These are phyloP conservation scores for Saccharomyces eubayanus DNA, from an alignment of 805 yeast species.

Conservation along the genomic window DNA sequence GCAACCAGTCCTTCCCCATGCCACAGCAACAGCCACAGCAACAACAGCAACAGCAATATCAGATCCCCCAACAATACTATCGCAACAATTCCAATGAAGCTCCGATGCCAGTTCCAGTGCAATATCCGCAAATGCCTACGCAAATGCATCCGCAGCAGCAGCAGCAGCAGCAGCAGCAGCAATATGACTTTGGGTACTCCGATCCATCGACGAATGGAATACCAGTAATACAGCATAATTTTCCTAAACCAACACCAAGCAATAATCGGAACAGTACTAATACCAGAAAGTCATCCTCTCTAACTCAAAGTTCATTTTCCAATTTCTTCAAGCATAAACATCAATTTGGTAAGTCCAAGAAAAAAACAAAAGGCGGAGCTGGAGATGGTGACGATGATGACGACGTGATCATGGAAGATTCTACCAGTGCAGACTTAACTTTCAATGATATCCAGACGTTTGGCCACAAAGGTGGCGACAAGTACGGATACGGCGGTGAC, in stretches of 20 bases:
- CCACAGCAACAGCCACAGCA: slow-evolving; percentile 1
- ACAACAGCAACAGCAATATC: too few relatives aligned
- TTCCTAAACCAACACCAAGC: slow-evolving; percentile 7
- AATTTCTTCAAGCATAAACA: slow-evolving; percentile 19
- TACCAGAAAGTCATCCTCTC: slow-evolving; percentile 15
- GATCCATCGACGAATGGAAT: slow-evolving; percentile 15
- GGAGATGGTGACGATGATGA: slow-evolving; percentile 35
- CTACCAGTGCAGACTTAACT: slow-evolving; percentile 38
- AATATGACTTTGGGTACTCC: neutral
- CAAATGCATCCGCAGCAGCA: slow-evolving; percentile 3
- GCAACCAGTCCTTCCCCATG: slow-evolving; percentile 2
- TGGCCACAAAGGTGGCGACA: slow-evolving; percentile 52
- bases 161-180: slow-evolving; percentile 6
- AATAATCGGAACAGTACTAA: neutral
- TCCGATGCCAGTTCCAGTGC: slow-evolving; percentile 1
- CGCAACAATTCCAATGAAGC: neutral
- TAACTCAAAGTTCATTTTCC: slow-evolving; percentile 18
- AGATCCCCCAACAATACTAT: slow-evolving; percentile 4
- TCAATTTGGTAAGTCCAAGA: slow-evolving; percentile 7
- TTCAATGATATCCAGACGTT: slow-evolving; percentile 58
- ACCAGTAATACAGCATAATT: neutral
- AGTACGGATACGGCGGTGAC: slow-evolving; percentile 47
- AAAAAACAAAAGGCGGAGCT: slow-evolving; percentile 17
- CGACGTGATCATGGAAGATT: slow-evolving; percentile 26
- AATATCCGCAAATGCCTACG: neutral